phyloP scores from a whole-genome alignment of 2,329 filamentous ascomycete species.

The Cladosporium oxysporum region DNA sequence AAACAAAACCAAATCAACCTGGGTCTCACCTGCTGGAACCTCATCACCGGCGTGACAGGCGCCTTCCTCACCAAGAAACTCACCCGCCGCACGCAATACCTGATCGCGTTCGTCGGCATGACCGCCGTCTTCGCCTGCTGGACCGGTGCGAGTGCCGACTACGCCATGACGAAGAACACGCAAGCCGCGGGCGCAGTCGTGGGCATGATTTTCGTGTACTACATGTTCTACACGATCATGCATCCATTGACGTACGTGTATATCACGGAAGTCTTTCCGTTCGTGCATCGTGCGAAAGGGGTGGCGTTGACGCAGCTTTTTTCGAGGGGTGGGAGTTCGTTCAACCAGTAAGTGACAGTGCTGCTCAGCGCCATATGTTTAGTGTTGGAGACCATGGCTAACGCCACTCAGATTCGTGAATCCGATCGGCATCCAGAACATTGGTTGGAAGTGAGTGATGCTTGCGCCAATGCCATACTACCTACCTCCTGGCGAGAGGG shows the following conservation, averaged over 20 bases:
- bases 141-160: constrained; percentile 17
- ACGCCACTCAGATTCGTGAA: constrained; percentile 22
- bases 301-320: constrained; percentile 17
- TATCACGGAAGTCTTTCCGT: constrained; percentile 21
- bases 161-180: constrained; percentile 11
- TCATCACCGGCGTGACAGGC: constrained; percentile 15
- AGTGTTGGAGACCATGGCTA: background rate
- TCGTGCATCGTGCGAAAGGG: constrained; percentile 17
- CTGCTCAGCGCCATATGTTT: background rate
- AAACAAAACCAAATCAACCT: constrained; percentile 41
- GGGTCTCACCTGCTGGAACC: constrained; percentile 20
- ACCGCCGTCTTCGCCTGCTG: constrained; percentile 15
- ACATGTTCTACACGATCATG: constrained; percentile 20
- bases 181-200: constrained; percentile 20
- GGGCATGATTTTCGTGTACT: constrained; percentile 20
- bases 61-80: constrained; percentile 18
- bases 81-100: constrained; percentile 25
- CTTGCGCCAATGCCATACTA: background rate
- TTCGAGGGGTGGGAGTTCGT: constrained; percentile 13
- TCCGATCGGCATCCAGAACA: constrained; percentile 24
- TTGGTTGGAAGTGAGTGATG: constrained; percentile 23
- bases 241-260: constrained; percentile 21
- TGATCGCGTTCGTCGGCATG: constrained; percentile 27
- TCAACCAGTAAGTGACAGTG: constrained; percentile 12
- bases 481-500: background rate